Conservation (phyloP, 257 asterid species). For the Ehretia macrophylla region DNA sequence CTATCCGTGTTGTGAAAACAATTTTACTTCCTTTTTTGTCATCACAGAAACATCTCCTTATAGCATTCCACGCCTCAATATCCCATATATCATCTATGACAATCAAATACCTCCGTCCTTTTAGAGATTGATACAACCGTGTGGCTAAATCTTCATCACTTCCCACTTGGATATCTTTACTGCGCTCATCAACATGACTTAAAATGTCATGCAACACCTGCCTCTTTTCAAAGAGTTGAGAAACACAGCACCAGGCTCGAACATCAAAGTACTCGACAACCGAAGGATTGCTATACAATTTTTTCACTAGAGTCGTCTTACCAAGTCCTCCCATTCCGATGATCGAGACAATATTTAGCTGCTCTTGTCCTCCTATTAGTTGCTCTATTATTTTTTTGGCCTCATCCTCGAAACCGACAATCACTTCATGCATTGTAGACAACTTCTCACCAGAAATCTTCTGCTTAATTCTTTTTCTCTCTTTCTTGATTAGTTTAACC, state of each 20-base stretch:
- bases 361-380: not conserved
- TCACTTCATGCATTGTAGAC: not conserved
- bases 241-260: not conserved
- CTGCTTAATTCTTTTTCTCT: not conserved
- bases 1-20: not conserved
- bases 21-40: not conserved
- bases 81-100: not conserved
- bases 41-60: not conserved
- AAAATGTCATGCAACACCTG: not conserved
- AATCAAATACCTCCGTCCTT: not conserved
- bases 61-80: not conserved
- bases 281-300: not conserved
- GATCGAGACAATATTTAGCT: not conserved
- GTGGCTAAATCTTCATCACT: not conserved
- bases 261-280: not conserved
- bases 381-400: not conserved
- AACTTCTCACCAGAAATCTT: not conserved
- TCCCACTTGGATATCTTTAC: too few species aligned
- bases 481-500: not conserved
- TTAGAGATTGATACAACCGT: not conserved
- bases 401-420: slow-evolving; percentile 8
- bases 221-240: not conserved
- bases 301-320: not conserved
- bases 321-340: slow-evolving; percentile 14
- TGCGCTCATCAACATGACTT: not conserved